These are phyloP conservation scores for Daldinia eschscholtzii DNA, from an alignment of 2,329 filamentous ascomycete genomes.

Conservation along the genomic window DNA sequence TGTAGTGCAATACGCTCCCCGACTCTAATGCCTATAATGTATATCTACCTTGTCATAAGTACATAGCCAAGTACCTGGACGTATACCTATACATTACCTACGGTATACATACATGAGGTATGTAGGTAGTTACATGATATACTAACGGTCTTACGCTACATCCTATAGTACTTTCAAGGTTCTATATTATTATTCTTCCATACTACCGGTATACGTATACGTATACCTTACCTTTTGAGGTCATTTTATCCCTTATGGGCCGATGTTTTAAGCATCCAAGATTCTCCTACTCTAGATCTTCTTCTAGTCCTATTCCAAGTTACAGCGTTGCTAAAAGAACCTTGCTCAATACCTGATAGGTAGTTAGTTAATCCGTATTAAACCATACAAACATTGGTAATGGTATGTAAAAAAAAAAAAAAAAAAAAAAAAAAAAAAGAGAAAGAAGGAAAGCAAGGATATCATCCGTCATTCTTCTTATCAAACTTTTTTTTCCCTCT, in stretches of 20 bases:
- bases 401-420: too few species aligned
- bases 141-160: background rate
- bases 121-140: background rate
- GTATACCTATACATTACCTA: background rate
- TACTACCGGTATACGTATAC: slow-evolving; percentile 14
- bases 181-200: too few species aligned
- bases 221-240: too few species aligned
- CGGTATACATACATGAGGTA: too few species aligned
- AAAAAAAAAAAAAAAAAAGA: too few species aligned
- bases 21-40: slow-evolving; percentile 19
- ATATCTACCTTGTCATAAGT: slow-evolving; percentile 36
- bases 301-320: slow-evolving; percentile 1
- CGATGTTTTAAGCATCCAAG: background rate
- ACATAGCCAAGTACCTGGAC: background rate
- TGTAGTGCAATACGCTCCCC: background rate
- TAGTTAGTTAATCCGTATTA: background rate
- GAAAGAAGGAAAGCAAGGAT: background rate
- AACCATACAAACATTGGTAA: slow-evolving; percentile 1
- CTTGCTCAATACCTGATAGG: background rate
- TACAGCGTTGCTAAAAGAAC: background rate
- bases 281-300: background rate
- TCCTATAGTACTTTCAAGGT: background rate
- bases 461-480: background rate
- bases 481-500: background rate
- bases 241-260: background rate